Conservation (phyloP, 208 protist species). For the Herpetomonas samuelpessoai region DNA sequence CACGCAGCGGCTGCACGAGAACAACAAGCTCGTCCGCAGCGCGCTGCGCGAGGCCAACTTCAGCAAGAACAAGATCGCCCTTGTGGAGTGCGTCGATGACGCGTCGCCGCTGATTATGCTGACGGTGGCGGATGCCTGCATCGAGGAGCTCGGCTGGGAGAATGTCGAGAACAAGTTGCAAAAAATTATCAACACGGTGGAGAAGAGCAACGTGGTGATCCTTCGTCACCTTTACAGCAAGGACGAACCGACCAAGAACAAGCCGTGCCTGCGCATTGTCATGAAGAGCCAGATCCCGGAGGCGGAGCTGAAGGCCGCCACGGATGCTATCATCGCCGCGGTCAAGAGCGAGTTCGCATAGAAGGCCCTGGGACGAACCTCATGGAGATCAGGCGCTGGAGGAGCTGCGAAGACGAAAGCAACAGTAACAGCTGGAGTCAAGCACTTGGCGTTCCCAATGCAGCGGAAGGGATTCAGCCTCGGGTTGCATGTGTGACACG, state of each 20-base stretch:
- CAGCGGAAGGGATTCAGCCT: no score
- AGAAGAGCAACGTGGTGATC: conserved; percentile 56
- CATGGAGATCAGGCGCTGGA: no score
- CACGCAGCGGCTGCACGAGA: conserved; percentile 35
- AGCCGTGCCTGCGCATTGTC: conserved; percentile 62
- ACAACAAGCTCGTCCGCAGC: conserved; percentile 47
- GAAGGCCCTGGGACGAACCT: no score
- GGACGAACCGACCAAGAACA: conserved; percentile 54
- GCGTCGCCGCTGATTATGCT: conserved; percentile 71
- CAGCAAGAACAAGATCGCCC: conserved; percentile 51
- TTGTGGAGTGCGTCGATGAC: conserved; percentile 57
- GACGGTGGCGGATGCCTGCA: conserved; percentile 35
- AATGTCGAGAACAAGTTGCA: conserved; percentile 62
- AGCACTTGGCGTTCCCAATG: no score
- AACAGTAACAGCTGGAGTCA: no score
- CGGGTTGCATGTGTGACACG: no score
- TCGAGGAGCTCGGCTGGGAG: conserved; percentile 23
- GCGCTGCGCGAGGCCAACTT: conserved; percentile 44
- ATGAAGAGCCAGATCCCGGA: conserved; percentile 54
- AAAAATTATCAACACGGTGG: conserved; percentile 44
- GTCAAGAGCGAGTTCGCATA: conserved; percentile 60
- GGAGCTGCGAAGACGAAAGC: no score
- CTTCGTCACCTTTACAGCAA: conserved; percentile 62
- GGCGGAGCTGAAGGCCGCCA: conserved; percentile 43
- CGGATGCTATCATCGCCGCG: conserved; percentile 40